Base-by-base conservation (phyloP, 2,329 filamentous ascomycete genomes). In the Hymenoscyphus infarciens region DNA sequence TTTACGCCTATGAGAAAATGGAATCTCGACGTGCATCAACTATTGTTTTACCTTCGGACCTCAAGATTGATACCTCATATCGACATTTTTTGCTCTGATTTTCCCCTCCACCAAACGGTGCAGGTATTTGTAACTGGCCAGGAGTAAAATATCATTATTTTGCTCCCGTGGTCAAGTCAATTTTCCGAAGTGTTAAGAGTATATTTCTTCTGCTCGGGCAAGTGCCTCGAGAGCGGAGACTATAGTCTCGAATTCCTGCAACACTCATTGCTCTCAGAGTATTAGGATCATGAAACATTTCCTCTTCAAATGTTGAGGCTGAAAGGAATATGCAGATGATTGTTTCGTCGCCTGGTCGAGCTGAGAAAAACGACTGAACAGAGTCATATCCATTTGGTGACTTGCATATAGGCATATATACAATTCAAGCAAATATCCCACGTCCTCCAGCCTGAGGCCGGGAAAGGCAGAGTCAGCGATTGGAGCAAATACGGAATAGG, bases 281-380 rank as follows among this genome's bases (percentile, higher is more conserved):
- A 49, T 49, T 22, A 22, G 45, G 52, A 60, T 52, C 52, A 39
- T 57, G 19, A 39, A 25, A 45, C 7, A n/a, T 31, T 45, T 38
- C 49, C 33, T 35, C 29, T 27, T 54, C 27, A 15, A 8, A 19
- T 15, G 19, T 61, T 60, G 56, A 61, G 56, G 59, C 62, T 61
- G 49, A 27, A 29, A 29, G 11, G 33, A 61, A 54, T 42, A 56
- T 56, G 49, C 29, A 49, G 45, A 64, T 39, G n/a, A 33, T 55
- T 56, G 56, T 61, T 57, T 65, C 56, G 59, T 65, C 62, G 59
- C 61, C 63, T 62, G 55, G 65, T 62, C 60, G 52, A 67, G 67
- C 66, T 69, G 65, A 69, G 63, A 59, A 64, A 15, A 60, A 56
- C 55, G 60, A 42, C 58, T 31, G 39, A 65, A 67, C 63, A 62